Percentiles rank a stretch among this genome's conserved stretches.
Evolutionary conservation across 1,284 basidiomycete genomes (phyloP).

Genomic region (Phlebopus sp.): DNA sequence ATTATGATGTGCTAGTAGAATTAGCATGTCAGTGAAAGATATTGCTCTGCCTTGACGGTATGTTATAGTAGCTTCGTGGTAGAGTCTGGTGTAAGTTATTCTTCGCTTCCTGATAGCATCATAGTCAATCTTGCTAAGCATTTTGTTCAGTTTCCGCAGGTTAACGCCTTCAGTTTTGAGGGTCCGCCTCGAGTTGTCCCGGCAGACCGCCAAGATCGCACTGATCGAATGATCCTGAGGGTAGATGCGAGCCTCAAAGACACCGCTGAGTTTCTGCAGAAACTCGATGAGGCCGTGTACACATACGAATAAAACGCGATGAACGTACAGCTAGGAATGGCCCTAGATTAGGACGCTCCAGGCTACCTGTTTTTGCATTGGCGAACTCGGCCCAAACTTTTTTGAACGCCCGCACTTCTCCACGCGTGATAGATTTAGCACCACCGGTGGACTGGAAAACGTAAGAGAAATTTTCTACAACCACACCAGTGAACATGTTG

Average conservation of each 20-base stretch:
- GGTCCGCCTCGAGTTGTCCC: constrained; percentile 28
- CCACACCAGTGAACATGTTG: constrained; percentile 94
- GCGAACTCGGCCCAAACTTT: constrained; percentile 90
- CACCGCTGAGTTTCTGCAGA: constrained; percentile 67
- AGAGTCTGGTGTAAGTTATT: constrained; percentile 70
- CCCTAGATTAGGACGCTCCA: constrained; percentile 71
- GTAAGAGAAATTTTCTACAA: constrained; percentile 96
- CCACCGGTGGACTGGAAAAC: constrained; percentile 88
- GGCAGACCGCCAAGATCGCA: constrained; percentile 54
- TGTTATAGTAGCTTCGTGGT: constrained; percentile 81
- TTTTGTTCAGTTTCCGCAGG: constrained; percentile 55
- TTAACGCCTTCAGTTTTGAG: constrained; percentile 58
- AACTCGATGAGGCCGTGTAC: constrained; percentile 6
- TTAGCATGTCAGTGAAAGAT: constrained; percentile 89
- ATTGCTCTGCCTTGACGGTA: constrained; percentile 77
- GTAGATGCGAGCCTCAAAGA: constrained; percentile 86
- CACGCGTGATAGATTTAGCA: constrained; percentile 81
- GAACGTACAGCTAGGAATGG: constrained; percentile 78
- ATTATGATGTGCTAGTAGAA: constrained; percentile 89
- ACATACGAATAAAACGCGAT: neutral
- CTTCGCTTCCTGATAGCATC: constrained; percentile 61
- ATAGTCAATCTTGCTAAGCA: constrained; percentile 67
- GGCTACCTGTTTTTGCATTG: constrained; percentile 74
- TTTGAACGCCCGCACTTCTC: constrained; percentile 93
- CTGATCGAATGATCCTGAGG: constrained; percentile 63